These are phyloP conservation scores for Floccularia luteovirens DNA, from an alignment of 768 basidiomycete species.

Conservation along the genomic window DNA sequence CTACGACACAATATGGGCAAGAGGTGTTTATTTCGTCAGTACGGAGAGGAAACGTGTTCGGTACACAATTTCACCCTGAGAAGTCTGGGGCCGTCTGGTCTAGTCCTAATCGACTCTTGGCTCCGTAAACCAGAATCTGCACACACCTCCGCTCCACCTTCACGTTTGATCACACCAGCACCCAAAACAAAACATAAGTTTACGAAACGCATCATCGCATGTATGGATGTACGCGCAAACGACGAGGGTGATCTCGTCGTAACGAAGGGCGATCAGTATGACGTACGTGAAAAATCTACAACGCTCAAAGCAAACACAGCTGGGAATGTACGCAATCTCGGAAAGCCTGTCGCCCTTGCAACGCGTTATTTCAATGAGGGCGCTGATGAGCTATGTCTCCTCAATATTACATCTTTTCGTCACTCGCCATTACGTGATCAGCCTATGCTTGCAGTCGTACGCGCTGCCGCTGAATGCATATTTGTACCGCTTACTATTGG, in stretches of 20 bases:
- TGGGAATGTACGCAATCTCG: conserved; percentile 90
- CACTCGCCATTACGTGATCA: conserved; percentile 93
- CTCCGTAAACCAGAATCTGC: conserved; percentile 45
- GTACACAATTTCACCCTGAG: conserved; percentile 96
- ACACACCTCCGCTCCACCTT: conserved; percentile 20
- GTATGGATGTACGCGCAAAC: conserved; percentile 96
- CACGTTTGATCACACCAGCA: conserved; percentile 25
- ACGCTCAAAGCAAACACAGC: conserved; percentile 34
- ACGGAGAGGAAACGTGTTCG: conserved; percentile 80
- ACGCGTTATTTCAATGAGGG: conserved; percentile 79
- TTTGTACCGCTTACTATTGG: conserved; percentile 99
- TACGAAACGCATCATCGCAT: conserved; percentile 93
- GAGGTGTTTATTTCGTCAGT: conserved; percentile 87
- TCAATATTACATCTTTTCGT: conserved; percentile 99
- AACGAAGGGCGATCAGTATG: conserved; percentile 99
- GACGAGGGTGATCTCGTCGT: conserved; percentile 96
- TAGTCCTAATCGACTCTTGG: conserved; percentile 78
- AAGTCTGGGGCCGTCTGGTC: conserved; percentile 89
- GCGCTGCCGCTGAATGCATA: conserved; percentile 79
- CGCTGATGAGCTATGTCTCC: conserved; percentile 94
- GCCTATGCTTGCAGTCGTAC: conserved; percentile 96
- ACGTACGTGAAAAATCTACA: conserved; percentile 77
- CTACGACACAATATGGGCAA: conserved; percentile 89
- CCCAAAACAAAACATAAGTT: conserved; percentile 54
- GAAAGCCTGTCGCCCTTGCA: conserved; percentile 92